Evolutionary conservation across 176 grass and related monocot genomes (phyloP).

Genomic region (Raddia guianensis): DNA sequence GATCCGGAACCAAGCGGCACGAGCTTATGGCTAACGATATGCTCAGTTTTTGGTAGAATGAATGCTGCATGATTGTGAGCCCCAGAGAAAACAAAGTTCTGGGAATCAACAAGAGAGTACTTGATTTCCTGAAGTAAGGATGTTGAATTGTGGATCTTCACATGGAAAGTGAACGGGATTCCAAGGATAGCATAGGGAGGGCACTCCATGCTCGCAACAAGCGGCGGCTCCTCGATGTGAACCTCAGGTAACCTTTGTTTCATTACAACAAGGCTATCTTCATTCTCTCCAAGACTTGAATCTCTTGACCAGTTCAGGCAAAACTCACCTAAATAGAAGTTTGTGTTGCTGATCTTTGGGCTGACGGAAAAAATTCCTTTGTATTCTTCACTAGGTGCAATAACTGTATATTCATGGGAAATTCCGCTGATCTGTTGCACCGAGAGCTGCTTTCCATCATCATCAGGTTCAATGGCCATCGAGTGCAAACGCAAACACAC

Average conservation of each 20-base stretch:
- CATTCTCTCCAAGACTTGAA: constrained; percentile 45
- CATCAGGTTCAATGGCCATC: constrained; percentile 54
- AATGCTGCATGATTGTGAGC: constrained; percentile 78
- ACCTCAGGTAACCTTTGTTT: constrained; percentile 68
- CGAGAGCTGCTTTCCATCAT: constrained; percentile 44
- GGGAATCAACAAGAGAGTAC: constrained; percentile 83
- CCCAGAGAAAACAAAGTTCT: constrained; percentile 92
- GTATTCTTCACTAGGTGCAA: constrained; percentile 79
- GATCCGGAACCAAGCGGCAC: constrained; percentile 75
- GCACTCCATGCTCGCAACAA: constrained; percentile 81
- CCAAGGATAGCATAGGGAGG: constrained; percentile 83
- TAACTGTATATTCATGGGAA: constrained; percentile 43
- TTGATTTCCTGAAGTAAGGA: constrained; percentile 97
- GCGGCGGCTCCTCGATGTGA: constrained; percentile 75
- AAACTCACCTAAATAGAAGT: constrained; percentile 67
- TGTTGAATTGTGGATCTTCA: constrained; percentile 80
- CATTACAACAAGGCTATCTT: constrained; percentile 49
- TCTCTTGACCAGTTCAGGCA: constrained; percentile 84
- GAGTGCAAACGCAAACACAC: constrained; percentile 67
- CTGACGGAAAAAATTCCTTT: constrained; percentile 83
- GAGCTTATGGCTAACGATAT: constrained; percentile 77
- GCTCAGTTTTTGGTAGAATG: constrained; percentile 77
- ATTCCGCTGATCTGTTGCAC: constrained; percentile 69
- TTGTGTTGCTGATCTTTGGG: constrained; percentile 44
- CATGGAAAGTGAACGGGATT: constrained; percentile 78